Conservation (phyloP, 164 flowering plant genomes). For the Vitis amurensis region DNA sequence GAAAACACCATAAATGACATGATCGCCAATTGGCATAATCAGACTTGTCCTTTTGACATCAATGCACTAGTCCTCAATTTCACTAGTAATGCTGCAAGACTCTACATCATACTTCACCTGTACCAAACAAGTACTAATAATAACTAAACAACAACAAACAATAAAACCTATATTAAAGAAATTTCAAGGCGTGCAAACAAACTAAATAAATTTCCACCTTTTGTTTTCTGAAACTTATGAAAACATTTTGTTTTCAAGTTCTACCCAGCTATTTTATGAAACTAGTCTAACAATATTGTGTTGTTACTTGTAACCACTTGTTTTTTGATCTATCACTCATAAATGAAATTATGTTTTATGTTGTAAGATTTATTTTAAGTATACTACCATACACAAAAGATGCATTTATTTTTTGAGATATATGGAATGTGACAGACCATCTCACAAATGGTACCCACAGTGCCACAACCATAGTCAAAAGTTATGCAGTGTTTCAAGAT, state of each 20-base stretch:
- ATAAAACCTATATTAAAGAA: background rate
- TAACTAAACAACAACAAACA: background rate
- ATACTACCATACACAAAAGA: too few species aligned
- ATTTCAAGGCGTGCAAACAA: background rate
- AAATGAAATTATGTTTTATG: too few species aligned
- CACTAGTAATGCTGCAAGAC: constrained; percentile 30
- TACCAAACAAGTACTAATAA: constrained; percentile 1
- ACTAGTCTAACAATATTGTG: background rate
- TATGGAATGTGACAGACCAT: too few species aligned
- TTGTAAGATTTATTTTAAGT: too few species aligned
- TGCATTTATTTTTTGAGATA: too few species aligned
- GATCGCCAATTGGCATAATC: constrained; percentile 54
- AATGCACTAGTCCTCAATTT: constrained; percentile 32
- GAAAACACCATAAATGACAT: constrained; percentile 73
- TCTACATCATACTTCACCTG: constrained; percentile 79
- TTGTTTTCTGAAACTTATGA: background rate
- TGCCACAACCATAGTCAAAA: too few species aligned
- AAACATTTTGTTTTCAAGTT: background rate
- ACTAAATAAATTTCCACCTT: background rate
- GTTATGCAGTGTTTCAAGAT: too few species aligned
- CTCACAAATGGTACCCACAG: too few species aligned
- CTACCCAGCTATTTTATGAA: background rate
- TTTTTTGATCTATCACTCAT: too few species aligned
- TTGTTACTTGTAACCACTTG: too few species aligned
- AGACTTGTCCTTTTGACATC: constrained; percentile 43